Conservation (phyloP, 2,329 filamentous ascomycete species). For the Phoma herbarum region DNA sequence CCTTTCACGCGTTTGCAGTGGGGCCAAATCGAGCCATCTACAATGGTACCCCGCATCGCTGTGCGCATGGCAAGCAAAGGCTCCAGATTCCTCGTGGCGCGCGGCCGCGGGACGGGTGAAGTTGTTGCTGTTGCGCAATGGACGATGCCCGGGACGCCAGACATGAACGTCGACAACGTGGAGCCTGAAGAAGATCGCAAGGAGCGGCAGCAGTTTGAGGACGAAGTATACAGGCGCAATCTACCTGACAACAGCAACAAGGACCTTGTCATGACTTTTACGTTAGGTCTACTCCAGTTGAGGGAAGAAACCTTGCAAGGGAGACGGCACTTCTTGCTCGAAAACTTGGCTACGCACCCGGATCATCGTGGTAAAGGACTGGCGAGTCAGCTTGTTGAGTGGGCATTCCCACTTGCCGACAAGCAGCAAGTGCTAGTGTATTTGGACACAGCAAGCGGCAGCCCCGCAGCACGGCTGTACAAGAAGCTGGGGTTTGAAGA, state of each 20-base stretch:
- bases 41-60: conserved; percentile 36
- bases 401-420: conserved; percentile 30
- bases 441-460: conserved; percentile 40
- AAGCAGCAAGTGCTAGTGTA: conserved; percentile 31
- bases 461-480: conserved; percentile 36
- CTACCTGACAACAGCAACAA: conserved; percentile 39
- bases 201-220: conserved; percentile 36
- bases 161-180: neutral
- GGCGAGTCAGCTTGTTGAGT: conserved; percentile 32
- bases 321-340: conserved; percentile 31
- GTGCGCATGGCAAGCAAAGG: conserved; percentile 25
- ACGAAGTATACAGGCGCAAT: conserved; percentile 31
- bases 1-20: conserved; percentile 41
- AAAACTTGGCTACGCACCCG: conserved; percentile 42
- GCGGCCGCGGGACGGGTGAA: conserved; percentile 11
- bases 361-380: conserved; percentile 35
- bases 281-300: conserved; percentile 24
- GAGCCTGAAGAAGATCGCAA: conserved; percentile 30
- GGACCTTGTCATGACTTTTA: conserved; percentile 38
- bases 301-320: conserved; percentile 24
- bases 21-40: conserved; percentile 30
- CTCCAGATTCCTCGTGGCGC: conserved; percentile 27
- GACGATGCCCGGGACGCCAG: conserved; percentile 23
- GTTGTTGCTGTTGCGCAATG: conserved; percentile 42
- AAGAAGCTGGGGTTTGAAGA: conserved; percentile 40